Base-by-base conservation (phyloP, 768 basidiomycete genomes). In the Thelephora aurantiotincta region DNA sequence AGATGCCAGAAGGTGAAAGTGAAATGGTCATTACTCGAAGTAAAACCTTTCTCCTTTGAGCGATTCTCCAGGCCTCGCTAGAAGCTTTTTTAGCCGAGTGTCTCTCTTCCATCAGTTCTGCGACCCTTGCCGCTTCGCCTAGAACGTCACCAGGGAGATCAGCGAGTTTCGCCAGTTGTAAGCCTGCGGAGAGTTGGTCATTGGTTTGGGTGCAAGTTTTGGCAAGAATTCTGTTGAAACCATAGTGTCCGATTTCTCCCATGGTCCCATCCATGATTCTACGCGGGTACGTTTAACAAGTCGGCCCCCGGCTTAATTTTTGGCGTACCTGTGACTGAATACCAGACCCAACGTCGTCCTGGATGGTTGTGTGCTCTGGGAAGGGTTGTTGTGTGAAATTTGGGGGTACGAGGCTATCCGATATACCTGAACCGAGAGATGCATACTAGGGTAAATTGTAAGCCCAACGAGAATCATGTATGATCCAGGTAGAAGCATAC, bases 121-220 rank as follows among this genome's bases (percentile, higher is more conserved):
- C 75, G 0, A 87, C 75, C 48, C 75, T 67, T 50, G 64, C 72
- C 5, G 74, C 80, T 60, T 84, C 79, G 3, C 56, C 52, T 36
- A 92, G 60, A 11, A 94, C 77, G 43, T 84, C 75, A 0, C 60
- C 52, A 0, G 94, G 94, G 0, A 99, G 68, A 57, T 92, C 89
- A 0, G 90, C 92, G 5, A 94, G 72, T 43, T 77, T 76, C 11
- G 93, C 92, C 22, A 97, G 74, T 54, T 96, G 86, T 11, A 99
- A 68, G 2, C 94, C 93, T 93, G 52, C 19, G n/a, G 33, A 34
- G 33, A 33, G 13, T 16, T 18, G 20, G 47, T 3, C 6, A 16
- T 13, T 14, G 35, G 3, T n/a, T 6, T 47, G n/a, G 35, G 37
- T 48, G 13, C 47, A 22, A 19, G 48, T 48, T 16, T 43, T 34